Base-by-base conservation (phyloP, 495 filamentous ascomycete genomes). In the Aeminium ludgeri region DNA sequence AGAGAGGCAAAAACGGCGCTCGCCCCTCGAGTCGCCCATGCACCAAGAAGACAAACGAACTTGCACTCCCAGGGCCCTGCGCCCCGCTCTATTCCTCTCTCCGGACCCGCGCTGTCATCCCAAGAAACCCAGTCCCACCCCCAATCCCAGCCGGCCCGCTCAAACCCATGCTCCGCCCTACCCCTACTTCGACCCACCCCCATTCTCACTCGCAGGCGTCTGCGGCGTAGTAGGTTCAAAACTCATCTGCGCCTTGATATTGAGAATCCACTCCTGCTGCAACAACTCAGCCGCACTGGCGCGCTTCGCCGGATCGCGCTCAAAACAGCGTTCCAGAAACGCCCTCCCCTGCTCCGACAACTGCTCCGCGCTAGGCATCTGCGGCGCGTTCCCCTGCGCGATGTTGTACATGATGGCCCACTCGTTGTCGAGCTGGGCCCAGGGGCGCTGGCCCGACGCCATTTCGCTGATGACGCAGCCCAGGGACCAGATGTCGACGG, bases 321-420 rank as follows among this genome's bases (percentile, higher is more conserved):
- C 73, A 52, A 97, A 97, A 63, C 84, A 96, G 36, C 76, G 73
- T 46, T 71, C 70, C 41, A 97, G 57, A 54, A 96, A 96, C 54
- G 93, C 85, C 38, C 95, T 79, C 3, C 89, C 89, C 43, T 72
- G 48, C 1, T 77, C 71, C 52, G 79, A 85, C 45, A 97, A 70
- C 55, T 96, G 87, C 36, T 96, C 89, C 2, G 66, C 59, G 1
- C 67, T 63, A 11, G 89, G 89, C 23, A 96, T 65, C 46, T 81
- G 76, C 2, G 89, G 89, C 40, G 82, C 77, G 48, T 95, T 92
- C 40, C 89, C 89, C 52, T 92, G 86, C 2, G 89, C 89, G 47
- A 97, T 97, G 60, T 96, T 95, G 72, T 94, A 97, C 89, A 97
- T 97, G 63, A 97, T 96, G 27, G 89, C 89, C 87, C 89, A 97